Evolutionary conservation across 208 protist genomes (phyloP).

Genomic region (Crithidia thermophila): DNA sequence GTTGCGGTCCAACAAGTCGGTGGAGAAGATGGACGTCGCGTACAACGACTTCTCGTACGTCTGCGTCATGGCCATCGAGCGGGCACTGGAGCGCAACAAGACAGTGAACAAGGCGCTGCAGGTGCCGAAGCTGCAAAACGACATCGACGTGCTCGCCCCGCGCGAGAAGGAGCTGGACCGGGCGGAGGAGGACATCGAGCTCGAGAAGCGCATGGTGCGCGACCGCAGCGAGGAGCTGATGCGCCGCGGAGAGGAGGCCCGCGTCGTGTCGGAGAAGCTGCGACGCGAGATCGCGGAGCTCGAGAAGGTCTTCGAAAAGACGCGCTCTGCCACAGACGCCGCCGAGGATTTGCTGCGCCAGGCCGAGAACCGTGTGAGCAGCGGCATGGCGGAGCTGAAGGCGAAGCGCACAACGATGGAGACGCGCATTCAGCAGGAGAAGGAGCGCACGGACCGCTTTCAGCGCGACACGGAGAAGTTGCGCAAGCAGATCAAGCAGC

Average conservation of each 20-base stretch:
- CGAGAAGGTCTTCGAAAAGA: conserved; percentile 56
- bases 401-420: conserved; percentile 74
- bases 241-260: conserved; percentile 80
- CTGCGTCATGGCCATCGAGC: conserved; percentile 73
- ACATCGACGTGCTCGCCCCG: conserved; percentile 77
- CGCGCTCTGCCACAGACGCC: conserved; percentile 38
- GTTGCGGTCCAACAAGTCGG: conserved; percentile 59
- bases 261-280: conserved; percentile 76
- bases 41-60: conserved; percentile 94
- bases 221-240: conserved; percentile 87
- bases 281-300: conserved; percentile 76
- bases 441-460: conserved; percentile 65
- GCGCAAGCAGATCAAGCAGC: conserved; percentile 74
- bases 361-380: conserved; percentile 70
- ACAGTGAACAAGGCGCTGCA: conserved; percentile 69
- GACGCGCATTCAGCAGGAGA: conserved; percentile 80
- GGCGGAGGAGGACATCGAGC: conserved; percentile 81
- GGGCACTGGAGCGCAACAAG: conserved; percentile 66
- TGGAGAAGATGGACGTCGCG: conserved; percentile 86
- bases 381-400: conserved; percentile 52
- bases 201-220: conserved; percentile 83
- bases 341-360: conserved; percentile 61
- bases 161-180: conserved; percentile 87
- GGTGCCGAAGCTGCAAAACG: conserved; percentile 69
- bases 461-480: conserved; percentile 83